Conservation (phyloP, 169 alveolate species). For the Eimeria maxima region DNA sequence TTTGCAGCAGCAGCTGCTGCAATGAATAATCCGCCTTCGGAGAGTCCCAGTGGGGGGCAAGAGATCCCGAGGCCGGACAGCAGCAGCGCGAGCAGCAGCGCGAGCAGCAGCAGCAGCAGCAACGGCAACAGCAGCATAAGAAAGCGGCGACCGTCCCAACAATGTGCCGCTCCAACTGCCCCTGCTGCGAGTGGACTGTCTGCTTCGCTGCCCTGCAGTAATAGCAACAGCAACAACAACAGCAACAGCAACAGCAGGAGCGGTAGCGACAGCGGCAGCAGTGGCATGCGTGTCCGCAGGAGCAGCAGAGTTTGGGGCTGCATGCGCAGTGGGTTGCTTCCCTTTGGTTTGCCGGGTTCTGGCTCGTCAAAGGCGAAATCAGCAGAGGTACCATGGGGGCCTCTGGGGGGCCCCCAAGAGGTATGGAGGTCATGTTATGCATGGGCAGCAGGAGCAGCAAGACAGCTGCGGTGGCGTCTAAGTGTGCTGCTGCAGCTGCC, state of each 20-base stretch:
- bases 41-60: neutral
- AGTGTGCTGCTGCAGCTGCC: constrained; percentile 63
- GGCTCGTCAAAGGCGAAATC: neutral
- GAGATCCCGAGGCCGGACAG: constrained; percentile 9
- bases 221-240: constrained; percentile 18
- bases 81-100: constrained; percentile 41
- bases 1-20: constrained; percentile 48
- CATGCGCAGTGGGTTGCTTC: neutral
- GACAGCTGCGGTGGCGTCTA: constrained; percentile 2
- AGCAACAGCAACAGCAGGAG: constrained; percentile 53
- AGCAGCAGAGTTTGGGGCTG: neutral
- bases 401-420: constrained; percentile 61
- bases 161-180: neutral
- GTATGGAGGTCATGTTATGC: neutral
- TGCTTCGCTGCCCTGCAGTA: neutral
- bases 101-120: constrained; percentile 52
- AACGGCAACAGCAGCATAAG: constrained; percentile 20
- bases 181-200: neutral
- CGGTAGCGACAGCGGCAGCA: constrained; percentile 43
- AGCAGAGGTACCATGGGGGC: neutral
- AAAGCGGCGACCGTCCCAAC: neutral
- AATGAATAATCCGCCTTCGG: constrained; percentile 19
- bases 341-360: neutral
- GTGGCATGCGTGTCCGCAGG: neutral
- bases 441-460: constrained; percentile 10